phyloP scores from a whole-genome alignment of 2,329 filamentous ascomycete genomes.

The Hypocrella siamensis region DNA sequence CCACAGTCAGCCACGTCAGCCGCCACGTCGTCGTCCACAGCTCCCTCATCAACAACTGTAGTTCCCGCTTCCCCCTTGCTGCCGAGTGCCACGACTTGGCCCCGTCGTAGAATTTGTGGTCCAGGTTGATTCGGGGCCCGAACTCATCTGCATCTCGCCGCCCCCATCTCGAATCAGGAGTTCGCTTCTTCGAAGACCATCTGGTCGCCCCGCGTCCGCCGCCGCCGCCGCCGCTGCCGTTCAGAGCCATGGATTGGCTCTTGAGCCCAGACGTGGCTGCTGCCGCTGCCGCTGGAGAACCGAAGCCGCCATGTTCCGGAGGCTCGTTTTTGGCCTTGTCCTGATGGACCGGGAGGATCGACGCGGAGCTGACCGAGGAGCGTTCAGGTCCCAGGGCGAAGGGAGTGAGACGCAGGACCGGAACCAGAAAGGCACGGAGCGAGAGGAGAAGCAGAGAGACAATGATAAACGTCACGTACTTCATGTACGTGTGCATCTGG shows the following conservation, averaged over 20 bases:
- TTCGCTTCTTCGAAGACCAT: slow-evolving; percentile 12
- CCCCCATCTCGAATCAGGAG: slow-evolving; percentile 20
- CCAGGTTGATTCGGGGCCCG: slow-evolving; percentile 38
- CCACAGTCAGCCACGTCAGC: slow-evolving; percentile 45
- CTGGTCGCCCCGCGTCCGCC: background rate
- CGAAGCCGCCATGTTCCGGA: slow-evolving; percentile 9
- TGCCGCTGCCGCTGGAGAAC: background rate
- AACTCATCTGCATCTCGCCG: slow-evolving; percentile 25
- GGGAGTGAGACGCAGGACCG: slow-evolving; percentile 33
- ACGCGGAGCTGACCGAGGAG: slow-evolving; percentile 5
- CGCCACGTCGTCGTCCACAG: slow-evolving; percentile 44
- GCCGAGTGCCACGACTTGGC: slow-evolving; percentile 17
- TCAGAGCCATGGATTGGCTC: slow-evolving; percentile 8
- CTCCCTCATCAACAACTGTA: slow-evolving; percentile 39
- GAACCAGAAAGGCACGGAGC: slow-evolving; percentile 40
- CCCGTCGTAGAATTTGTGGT: slow-evolving; percentile 22
- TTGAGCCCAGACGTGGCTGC: slow-evolving; percentile 7
- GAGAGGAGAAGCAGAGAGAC: slow-evolving; percentile 33
- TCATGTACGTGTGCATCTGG: slow-evolving; percentile 69
- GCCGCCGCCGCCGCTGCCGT: slow-evolving; percentile 5
- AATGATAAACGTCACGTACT: slow-evolving; percentile 52
- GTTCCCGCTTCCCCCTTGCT: slow-evolving; percentile 13
- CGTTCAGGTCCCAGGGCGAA: slow-evolving; percentile 32
- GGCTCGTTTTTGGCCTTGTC: slow-evolving; percentile 38
- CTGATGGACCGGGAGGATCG: slow-evolving; percentile 28